Percentiles rank a stretch among this genome's conserved stretches.
Conservation (phyloP, 163 green algal genomes). For the Picocystis sp. region DNA sequence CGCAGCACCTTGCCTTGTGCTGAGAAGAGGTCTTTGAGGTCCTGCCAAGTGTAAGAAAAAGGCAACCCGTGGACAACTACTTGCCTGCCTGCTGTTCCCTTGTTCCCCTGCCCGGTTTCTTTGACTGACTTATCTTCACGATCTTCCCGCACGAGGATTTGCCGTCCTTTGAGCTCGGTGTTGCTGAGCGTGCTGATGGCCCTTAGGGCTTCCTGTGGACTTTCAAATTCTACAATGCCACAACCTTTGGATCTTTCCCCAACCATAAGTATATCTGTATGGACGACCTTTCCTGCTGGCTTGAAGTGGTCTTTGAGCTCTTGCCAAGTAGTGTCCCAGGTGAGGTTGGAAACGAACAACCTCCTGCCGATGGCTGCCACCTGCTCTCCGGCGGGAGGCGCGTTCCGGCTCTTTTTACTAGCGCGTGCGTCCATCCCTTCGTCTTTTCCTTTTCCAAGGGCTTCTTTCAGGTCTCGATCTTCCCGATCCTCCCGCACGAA, state of each 20-base stretch:
- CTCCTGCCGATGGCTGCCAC: conserved; percentile 19
- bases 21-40: conserved; percentile 69
- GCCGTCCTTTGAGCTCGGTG: conserved; percentile 35
- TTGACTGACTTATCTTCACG: conserved; percentile 31
- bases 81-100: conserved; percentile 13
- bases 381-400: too few relatives aligned
- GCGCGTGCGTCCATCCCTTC: too few relatives aligned
- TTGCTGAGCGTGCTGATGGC: conserved; percentile 44
- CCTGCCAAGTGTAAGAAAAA: conserved; percentile 71
- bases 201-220: conserved; percentile 28
- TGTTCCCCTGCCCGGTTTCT: not conserved
- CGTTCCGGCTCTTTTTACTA: too few relatives aligned
- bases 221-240: conserved; percentile 56
- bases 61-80: conserved; percentile 84
- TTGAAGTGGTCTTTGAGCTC: conserved; percentile 65
- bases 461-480: conserved; percentile 27
- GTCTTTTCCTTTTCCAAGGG: conserved; percentile 31
- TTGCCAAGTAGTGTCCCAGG: conserved; percentile 38
- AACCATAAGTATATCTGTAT: conserved; percentile 37
- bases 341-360: conserved; percentile 56
- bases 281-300: conserved; percentile 32
- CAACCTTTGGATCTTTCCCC: conserved; percentile 37
- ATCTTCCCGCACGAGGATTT: conserved; percentile 46
- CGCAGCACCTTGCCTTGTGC: conserved; percentile 48
- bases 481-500: conserved; percentile 6